phyloP scores from a whole-genome alignment of 1,284 basidiomycete genomes.

The Ceratobasidium papillatum region DNA sequence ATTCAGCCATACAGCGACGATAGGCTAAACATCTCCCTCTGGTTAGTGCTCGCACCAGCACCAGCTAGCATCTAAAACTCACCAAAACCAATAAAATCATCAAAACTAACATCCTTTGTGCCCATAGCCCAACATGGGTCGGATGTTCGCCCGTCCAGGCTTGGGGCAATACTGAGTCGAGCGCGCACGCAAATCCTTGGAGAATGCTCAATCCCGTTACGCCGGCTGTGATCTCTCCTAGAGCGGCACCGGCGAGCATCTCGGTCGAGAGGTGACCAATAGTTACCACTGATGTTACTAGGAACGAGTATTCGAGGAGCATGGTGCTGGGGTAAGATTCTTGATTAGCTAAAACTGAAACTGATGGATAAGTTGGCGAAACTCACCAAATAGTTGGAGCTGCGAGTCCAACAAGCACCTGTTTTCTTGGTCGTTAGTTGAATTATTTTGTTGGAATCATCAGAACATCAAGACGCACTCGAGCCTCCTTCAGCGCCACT shows the following conservation, averaged over 20 bases:
- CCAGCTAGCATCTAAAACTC: conserved; percentile 49
- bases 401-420: conserved; percentile 68
- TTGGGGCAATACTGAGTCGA: conserved; percentile 90
- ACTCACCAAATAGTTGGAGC: conserved; percentile 71
- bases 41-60: no score
- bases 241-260: conserved; percentile 80
- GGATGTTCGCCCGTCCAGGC: conserved; percentile 90
- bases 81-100: conserved; percentile 68
- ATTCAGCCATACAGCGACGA: conserved; percentile 78
- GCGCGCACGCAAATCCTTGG: conserved; percentile 84
- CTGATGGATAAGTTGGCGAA: neutral
- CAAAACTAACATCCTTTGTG: conserved; percentile 83
- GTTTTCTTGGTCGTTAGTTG: neutral
- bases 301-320: conserved; percentile 74
- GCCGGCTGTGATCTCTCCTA: conserved; percentile 87
- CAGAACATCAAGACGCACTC: conserved; percentile 5
- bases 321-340: conserved; percentile 63
- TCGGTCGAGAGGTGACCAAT: conserved; percentile 85
- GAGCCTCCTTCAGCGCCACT: conserved; percentile 9
- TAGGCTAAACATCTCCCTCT: conserved; percentile 65
- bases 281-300: conserved; percentile 77
- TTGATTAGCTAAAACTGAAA: conserved; percentile 5
- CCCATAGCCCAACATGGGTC: conserved; percentile 86
- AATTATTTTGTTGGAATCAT: neutral
- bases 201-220: conserved; percentile 74